A percentile compares a stretch with the other conserved stretches of the same genome.
Evolutionary conservation across 345 rosid genomes (phyloP).

Genomic region (Populus davidiana): DNA sequence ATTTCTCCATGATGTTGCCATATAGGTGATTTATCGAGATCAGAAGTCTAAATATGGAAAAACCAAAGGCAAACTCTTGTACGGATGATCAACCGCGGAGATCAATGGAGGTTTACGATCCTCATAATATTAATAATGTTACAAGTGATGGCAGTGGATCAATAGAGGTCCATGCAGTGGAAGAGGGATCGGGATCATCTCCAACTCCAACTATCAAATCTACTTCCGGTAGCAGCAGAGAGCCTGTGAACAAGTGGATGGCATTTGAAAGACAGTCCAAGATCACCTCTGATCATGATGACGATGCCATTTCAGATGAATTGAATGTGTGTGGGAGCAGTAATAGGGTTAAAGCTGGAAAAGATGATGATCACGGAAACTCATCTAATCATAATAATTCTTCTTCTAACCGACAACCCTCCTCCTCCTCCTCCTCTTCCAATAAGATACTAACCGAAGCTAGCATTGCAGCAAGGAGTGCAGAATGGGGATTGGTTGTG

Average conservation of each 20-base stretch:
- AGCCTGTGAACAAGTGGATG: conserved; percentile 56
- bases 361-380: not conserved
- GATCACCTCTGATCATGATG: not conserved
- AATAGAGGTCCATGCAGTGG: not conserved
- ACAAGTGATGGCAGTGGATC: conserved; percentile 9
- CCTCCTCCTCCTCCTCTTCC: not conserved
- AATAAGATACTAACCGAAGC: conserved; percentile 37
- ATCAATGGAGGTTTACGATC: conserved; percentile 37
- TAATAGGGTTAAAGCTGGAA: conserved; percentile 2
- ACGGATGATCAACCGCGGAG: conserved; percentile 10
- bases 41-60: not conserved
- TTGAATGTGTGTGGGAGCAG: not conserved
- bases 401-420: not conserved
- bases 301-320: conserved; percentile 10
- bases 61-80: not conserved
- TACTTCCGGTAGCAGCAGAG: conserved; percentile 16
- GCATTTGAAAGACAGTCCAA: conserved; percentile 43
- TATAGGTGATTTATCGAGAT: not conserved
- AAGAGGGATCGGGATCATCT: conserved; percentile 8
- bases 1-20: not conserved
- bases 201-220: not conserved
- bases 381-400: not conserved
- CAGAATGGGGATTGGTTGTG: conserved; percentile 84
- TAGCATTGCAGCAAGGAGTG: conserved; percentile 62
- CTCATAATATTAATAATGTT: conserved; percentile 5